phyloP scores from a whole-genome alignment of 2,329 filamentous ascomycete species.

The Epicoccum nigrum region DNA sequence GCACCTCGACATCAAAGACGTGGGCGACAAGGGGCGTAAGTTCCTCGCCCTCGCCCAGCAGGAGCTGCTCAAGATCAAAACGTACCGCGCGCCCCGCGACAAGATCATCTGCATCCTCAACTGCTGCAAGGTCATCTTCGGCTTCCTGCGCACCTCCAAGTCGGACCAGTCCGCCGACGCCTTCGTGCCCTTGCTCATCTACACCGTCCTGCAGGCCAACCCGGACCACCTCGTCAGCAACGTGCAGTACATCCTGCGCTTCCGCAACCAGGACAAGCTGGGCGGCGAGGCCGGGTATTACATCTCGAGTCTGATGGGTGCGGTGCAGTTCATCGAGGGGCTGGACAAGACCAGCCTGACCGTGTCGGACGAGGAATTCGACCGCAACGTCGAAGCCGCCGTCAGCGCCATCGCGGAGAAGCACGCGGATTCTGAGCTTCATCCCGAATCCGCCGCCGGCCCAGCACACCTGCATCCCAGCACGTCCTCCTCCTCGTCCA shows the following conservation, averaged over 20 bases:
- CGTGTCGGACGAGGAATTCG: conserved; percentile 93
- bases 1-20: conserved; percentile 87
- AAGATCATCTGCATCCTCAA: conserved; percentile 99
- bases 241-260: conserved; percentile 95
- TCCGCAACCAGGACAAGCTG: conserved; percentile 96
- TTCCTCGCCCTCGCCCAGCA: conserved; percentile 91
- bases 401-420: conserved; percentile 95
- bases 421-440: conserved; percentile 60
- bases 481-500: conserved; percentile 27
- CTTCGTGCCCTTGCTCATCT: conserved; percentile 89
- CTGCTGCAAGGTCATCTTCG: conserved; percentile 99
- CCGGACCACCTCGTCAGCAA: conserved; percentile 96
- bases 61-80: conserved; percentile 94
- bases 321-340: conserved; percentile 94
- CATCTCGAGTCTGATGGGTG: conserved; percentile 93
- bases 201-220: conserved; percentile 91
- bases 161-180: conserved; percentile 95
- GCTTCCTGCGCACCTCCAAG: conserved; percentile 88
- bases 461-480: conserved; percentile 26
- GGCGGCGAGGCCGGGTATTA: conserved; percentile 99
- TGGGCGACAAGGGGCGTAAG: conserved; percentile 83
- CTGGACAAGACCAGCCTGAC: conserved; percentile 93
- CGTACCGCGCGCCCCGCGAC: conserved; percentile 93
- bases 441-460: conserved; percentile 21
- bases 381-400: conserved; percentile 92